phyloP scores from a whole-genome alignment of 1,284 basidiomycete species.

The Taiwanofungus camphoratus region DNA sequence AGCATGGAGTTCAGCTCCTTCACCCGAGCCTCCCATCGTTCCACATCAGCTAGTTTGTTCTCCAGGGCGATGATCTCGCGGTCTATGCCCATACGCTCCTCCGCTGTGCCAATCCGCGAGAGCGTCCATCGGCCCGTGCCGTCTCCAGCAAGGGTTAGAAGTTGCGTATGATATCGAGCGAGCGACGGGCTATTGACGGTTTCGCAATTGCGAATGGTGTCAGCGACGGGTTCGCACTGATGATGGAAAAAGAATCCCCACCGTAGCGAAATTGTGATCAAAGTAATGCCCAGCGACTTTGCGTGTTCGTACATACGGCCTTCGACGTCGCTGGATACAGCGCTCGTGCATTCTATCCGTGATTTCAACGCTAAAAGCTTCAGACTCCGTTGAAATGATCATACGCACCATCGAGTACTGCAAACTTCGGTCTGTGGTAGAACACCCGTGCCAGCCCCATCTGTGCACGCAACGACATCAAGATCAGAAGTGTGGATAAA shows the following conservation, averaged over 20 bases:
- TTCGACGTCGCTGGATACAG: constrained; percentile 95
- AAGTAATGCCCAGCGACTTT: constrained; percentile 87
- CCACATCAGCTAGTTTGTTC: constrained; percentile 60
- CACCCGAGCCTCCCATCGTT: constrained; percentile 57
- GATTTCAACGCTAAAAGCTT: background rate
- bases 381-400: background rate
- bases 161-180: constrained; percentile 78
- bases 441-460: constrained; percentile 85
- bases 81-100: constrained; percentile 68
- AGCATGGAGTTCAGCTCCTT: constrained; percentile 51
- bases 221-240: background rate
- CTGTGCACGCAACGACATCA: too few relatives aligned
- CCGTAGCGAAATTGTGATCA: constrained; percentile 88
- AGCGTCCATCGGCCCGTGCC: constrained; percentile 66
- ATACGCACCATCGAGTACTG: constrained; percentile 63
- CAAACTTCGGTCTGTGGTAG: constrained; percentile 78
- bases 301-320: constrained; percentile 94
- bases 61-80: constrained; percentile 68
- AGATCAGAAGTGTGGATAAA: background rate
- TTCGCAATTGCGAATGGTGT: constrained; percentile 3
- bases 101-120: constrained; percentile 61
- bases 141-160: constrained; percentile 72
- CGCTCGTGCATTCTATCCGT: constrained; percentile 83
- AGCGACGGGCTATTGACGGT: constrained; percentile 61
- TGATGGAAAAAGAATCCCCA: too few relatives aligned